Evolutionary conservation across 1,284 basidiomycete genomes (phyloP), one percentile per base, ranked within the genome.

Genomic region (Coniophora puteana): DNA sequence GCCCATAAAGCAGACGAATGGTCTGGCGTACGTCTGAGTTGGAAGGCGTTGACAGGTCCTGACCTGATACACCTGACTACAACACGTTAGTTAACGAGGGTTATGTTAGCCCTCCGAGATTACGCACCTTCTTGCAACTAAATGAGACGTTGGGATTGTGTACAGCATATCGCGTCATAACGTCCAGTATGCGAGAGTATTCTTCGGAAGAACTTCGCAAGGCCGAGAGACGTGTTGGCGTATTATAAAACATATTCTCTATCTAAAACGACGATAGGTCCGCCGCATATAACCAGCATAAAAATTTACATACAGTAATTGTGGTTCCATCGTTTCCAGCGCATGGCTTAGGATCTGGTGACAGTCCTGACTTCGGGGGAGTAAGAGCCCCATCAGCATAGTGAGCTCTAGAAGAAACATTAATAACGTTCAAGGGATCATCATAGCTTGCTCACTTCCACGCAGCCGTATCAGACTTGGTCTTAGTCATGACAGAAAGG

Each of bases 221-320:
- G 0, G 94, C 89, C 8, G 91, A 82, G 24, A 93, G 76, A 28
- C 96, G 87, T 13, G 89, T 84, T 0, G 93, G 92, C 1, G 86
- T 91, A 51, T 97, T 98, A 67, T 92, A 96, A 62, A 99, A 99
- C 24, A 99, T 69, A 57, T 98, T 90, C 60, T 97, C 92, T 5
- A 93, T 93, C 89, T 94, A 48, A 7, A 27, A 6, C 41, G 21
- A 39, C 12, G 26, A 38, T 28, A 18, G 14, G 35, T 51, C 25
- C 44, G 44, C 21, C 17, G 36, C 14, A 11, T n/a, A 30, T 13
- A 4, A 10, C 13, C 4, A 28, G 7, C 13, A 20, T 8, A 23
- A 24, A 33, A 20, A 35, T 16, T 16, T 7, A 62, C 80, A 39
- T 52, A 92, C 93, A 1, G 76, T 86, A 45, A 99, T 88, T 2